These are phyloP conservation scores for Mallotus nudiflorus DNA, from an alignment of 345 rosid species.

Conservation along the genomic window DNA sequence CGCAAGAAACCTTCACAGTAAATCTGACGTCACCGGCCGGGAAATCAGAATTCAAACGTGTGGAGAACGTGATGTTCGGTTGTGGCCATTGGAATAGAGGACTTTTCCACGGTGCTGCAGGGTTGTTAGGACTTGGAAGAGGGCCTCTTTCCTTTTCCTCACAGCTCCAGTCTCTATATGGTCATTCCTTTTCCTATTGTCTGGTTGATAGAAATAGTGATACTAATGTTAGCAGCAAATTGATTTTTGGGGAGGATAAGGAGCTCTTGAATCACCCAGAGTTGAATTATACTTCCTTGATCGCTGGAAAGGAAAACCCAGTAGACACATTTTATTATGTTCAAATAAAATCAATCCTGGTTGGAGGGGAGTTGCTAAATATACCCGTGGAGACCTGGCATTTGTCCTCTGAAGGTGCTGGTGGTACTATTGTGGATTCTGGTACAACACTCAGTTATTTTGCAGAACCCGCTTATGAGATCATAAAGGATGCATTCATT, in stretches of 20 bases:
- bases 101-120: slow-evolving; percentile 76
- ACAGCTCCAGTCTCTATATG: slow-evolving; percentile 78
- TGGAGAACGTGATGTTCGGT: slow-evolving; percentile 81
- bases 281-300: slow-evolving; percentile 73
- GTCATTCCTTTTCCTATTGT: slow-evolving; percentile 85
- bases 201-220: slow-evolving; percentile 72
- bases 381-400: slow-evolving; percentile 78
- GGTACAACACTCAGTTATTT: slow-evolving; percentile 75
- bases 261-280: slow-evolving; percentile 53
- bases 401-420: slow-evolving; percentile 56
- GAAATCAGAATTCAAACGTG: slow-evolving; percentile 45
- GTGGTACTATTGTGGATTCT: slow-evolving; percentile 88
- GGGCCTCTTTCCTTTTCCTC: slow-evolving; percentile 84
- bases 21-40: slow-evolving; percentile 55
- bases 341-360: slow-evolving; percentile 61
- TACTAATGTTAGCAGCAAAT: slow-evolving; percentile 67
- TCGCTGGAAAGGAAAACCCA: slow-evolving; percentile 51
- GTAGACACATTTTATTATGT: slow-evolving; percentile 77
- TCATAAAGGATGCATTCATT: slow-evolving; percentile 58
- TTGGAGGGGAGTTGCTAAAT: slow-evolving; percentile 59
- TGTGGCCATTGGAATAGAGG: slow-evolving; percentile 98
- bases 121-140: slow-evolving; percentile 84
- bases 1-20: slow-evolving; percentile 72
- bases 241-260: slow-evolving; percentile 79
- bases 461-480: slow-evolving; percentile 61